These are phyloP conservation scores for Zalaria obscura DNA, from an alignment of 2,329 filamentous ascomycete species.

Conservation along the genomic window DNA sequence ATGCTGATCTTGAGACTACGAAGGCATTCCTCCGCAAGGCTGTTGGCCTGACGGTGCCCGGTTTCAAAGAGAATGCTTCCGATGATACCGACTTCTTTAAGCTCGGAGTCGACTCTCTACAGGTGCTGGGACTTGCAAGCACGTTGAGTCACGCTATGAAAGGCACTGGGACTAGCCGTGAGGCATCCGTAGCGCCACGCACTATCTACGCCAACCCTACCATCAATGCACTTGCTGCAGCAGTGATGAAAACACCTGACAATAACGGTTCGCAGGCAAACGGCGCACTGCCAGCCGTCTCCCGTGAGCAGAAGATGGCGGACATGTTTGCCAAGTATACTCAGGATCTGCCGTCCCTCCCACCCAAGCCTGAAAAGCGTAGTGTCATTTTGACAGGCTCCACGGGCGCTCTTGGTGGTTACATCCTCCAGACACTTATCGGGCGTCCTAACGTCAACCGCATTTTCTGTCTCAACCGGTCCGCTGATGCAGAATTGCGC, in stretches of 20 bases:
- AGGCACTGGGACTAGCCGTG: slow-evolving; percentile 5
- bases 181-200: slow-evolving; percentile 12
- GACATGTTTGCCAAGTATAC: slow-evolving; percentile 18
- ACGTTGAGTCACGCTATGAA: slow-evolving; percentile 11
- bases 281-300: slow-evolving; percentile 2
- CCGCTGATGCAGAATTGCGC: slow-evolving; percentile 9
- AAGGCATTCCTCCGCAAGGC: slow-evolving; percentile 8
- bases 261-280: slow-evolving; percentile 5
- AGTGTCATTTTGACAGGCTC: slow-evolving; percentile 20
- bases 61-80: slow-evolving; percentile 5
- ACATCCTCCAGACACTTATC: slow-evolving; percentile 17
- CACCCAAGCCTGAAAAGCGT: slow-evolving; percentile 6
- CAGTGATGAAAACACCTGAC: slow-evolving; percentile 3
- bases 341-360: slow-evolving; percentile 6
- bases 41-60: slow-evolving; percentile 5
- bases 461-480: slow-evolving; percentile 18
- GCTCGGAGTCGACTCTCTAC: slow-evolving; percentile 20
- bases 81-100: slow-evolving; percentile 18
- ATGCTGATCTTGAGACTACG: slow-evolving; percentile 3
- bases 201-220: slow-evolving; percentile 19
- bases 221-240: slow-evolving; percentile 11
- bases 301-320: slow-evolving; percentile 12
- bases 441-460: slow-evolving; percentile 11
- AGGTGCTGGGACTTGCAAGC: slow-evolving; percentile 13
- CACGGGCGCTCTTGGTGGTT: slow-evolving; percentile 21